Evolutionary conservation across 2,329 filamentous ascomycete species (phyloP), one percentile per base, ranked within the genome.

Genomic region (Alternaria dauci): DNA sequence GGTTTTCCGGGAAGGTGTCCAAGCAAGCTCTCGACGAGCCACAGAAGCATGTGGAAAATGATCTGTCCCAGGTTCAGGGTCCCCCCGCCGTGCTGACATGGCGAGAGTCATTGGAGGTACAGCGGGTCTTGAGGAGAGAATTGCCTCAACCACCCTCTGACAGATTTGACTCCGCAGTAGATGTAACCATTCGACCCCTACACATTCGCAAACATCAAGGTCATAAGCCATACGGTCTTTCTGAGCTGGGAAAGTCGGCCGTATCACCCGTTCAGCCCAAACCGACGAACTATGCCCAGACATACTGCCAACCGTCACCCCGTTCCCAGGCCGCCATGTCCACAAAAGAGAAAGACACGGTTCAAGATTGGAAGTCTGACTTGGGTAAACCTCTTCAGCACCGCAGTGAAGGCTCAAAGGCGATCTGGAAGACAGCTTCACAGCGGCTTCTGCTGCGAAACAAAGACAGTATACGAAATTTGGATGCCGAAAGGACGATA

Each of bases 381-480:
- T 61, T 58, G 61, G 50, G 61, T 2, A 57, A 52, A 34, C 53
- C 61, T 20, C 44, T 61, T 20, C 58, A 56, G 8, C 34, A 61
- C 8, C 53, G 58, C 38, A 30, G 50, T 41, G 58, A 58, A 16
- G 39, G 41, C n/a, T 41, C 44, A 4, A 63, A 55, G 11, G 44
- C 20, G 8, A 41, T 58, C 5, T 63, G 58, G 58, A 63, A 42
- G 39, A 52, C 53, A 11, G 34, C 53, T 7, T 61, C 58, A 11
- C 26, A 50, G 8, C 50, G 61, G 12, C 48, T 58, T 36, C 16
- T 51, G 23, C 30, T 63, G 28, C 54, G 58, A 8, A 61, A 58
- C 32, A 57, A 61, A 25, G 30, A 54, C 12, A 61, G 61, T 18
- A 38, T 61, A 23, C 47, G 18, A 8, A 39, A n/a, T 14, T 25